These are phyloP conservation scores for Suillus alpinus DNA, from an alignment of 768 basidiomycete genomes.

Conservation along the genomic window DNA sequence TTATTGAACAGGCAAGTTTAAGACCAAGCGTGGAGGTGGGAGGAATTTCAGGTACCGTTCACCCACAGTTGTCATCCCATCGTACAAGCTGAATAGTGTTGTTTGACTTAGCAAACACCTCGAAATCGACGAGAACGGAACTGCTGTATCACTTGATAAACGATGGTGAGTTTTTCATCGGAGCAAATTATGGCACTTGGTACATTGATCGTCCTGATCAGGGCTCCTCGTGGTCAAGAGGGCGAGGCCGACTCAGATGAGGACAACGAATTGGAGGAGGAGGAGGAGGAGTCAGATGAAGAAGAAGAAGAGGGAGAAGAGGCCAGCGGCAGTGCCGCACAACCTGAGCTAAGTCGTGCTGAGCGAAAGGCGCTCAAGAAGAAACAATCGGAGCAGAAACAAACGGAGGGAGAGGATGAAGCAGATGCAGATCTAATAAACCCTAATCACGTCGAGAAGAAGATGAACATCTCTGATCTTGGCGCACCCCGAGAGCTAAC, in stretches of 20 bases:
- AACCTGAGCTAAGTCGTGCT: slow-evolving; percentile 62
- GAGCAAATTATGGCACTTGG: neutral
- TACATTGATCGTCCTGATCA: slow-evolving; percentile 6
- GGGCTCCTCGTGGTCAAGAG: slow-evolving; percentile 39
- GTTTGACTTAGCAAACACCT: slow-evolving; percentile 52
- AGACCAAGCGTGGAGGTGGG: slow-evolving; percentile 85
- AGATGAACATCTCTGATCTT: slow-evolving; percentile 75
- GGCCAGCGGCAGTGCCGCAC: slow-evolving; percentile 25
- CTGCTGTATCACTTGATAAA: slow-evolving; percentile 46
- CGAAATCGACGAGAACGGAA: slow-evolving; percentile 54
- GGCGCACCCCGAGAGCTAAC: slow-evolving; percentile 57
- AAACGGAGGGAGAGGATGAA: slow-evolving; percentile 46
- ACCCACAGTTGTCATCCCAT: slow-evolving; percentile 3
- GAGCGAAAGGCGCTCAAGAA: slow-evolving; percentile 84
- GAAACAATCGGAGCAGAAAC: slow-evolving; percentile 54
- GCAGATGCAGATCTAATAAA: slow-evolving; percentile 75
- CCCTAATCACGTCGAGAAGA: slow-evolving; percentile 74
- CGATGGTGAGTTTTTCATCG: slow-evolving; percentile 37
- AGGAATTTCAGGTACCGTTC: slow-evolving; percentile 69
- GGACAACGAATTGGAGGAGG: slow-evolving; percentile 38
- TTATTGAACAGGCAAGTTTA: slow-evolving; percentile 64
- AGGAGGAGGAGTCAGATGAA: slow-evolving; percentile 40
- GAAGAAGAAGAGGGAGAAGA: slow-evolving; percentile 39
- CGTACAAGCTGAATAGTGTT: slow-evolving; percentile 9
- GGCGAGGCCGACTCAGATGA: slow-evolving; percentile 41